A percentile compares a stretch with the other conserved stretches of the same genome.
These are phyloP conservation scores for Theobroma grandiflorum DNA, from an alignment of 441 rosid genomes.

Conservation along the genomic window DNA sequence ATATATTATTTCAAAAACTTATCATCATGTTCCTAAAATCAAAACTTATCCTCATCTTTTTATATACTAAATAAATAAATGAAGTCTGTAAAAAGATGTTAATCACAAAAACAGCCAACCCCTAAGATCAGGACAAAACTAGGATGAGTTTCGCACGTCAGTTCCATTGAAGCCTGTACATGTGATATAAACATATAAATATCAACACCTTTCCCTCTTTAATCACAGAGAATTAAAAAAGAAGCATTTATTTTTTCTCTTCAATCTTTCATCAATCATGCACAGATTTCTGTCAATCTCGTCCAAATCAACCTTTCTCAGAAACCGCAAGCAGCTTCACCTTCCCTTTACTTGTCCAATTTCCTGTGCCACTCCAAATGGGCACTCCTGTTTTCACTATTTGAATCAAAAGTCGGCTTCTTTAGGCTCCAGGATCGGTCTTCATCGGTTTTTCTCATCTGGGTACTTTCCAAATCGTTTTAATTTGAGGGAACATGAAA, in stretches of 20 bases:
- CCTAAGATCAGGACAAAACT: neutral
- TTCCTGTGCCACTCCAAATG: conserved; percentile 29
- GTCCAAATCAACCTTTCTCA: conserved; percentile 39
- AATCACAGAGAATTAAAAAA: neutral
- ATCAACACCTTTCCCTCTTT: conserved; percentile 2
- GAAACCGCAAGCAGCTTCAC: conserved; percentile 23
- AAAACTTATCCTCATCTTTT: neutral
- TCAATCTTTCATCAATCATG: conserved; percentile 47
- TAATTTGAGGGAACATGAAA: conserved; percentile 27
- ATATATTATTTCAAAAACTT: neutral
- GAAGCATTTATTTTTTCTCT: neutral
- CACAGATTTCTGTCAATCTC: conserved; percentile 44
- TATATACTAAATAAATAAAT: neutral
- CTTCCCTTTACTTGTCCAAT: conserved; percentile 28
- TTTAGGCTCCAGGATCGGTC: conserved; percentile 33
- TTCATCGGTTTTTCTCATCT: conserved; percentile 34
- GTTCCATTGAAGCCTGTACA: conserved; percentile 24
- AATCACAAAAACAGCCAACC: neutral
- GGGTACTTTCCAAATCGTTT: conserved; percentile 38
- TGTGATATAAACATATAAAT: neutral
- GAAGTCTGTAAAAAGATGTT: neutral
- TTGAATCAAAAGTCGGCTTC: conserved; percentile 34
- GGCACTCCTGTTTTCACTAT: conserved; percentile 32
- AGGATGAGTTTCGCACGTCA: conserved; percentile 39
- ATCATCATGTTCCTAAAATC: neutral